Conservation (phyloP, 345 rosid species). For the Punica granatum region DNA sequence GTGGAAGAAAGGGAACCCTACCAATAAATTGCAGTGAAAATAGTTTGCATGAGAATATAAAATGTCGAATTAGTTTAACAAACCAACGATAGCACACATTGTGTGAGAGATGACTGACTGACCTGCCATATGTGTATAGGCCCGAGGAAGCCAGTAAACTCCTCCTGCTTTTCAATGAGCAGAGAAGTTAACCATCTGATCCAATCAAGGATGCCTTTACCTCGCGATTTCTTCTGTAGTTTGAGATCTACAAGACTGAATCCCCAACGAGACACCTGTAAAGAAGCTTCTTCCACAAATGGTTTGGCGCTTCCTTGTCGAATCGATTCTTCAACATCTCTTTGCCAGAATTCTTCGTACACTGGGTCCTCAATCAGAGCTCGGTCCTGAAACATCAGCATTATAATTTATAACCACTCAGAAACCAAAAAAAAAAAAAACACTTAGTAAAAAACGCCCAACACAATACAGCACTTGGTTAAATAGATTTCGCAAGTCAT, state of each 20-base stretch:
- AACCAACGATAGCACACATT: neutral
- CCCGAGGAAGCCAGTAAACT: conserved; percentile 56
- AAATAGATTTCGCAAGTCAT: too few relatives aligned
- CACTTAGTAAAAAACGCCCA: neutral
- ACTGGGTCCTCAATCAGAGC: conserved; percentile 63
- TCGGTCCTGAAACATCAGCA: conserved; percentile 37
- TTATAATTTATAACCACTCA: neutral
- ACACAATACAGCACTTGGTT: neutral
- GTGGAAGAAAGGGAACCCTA: too few relatives aligned
- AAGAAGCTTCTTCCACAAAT: conserved; percentile 53
- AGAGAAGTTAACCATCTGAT: conserved; percentile 32
- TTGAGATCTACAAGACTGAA: conserved; percentile 56
- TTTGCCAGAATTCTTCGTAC: conserved; percentile 66
- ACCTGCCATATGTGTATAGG: conserved; percentile 82
- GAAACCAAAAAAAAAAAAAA: neutral
- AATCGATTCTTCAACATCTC: conserved; percentile 68
- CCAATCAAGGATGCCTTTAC: conserved; percentile 36
- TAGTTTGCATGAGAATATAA: too few relatives aligned
- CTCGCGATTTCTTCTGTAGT: conserved; percentile 38
- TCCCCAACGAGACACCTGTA: conserved; percentile 66
- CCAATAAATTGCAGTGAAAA: too few relatives aligned
- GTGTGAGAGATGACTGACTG: conserved; percentile 3
- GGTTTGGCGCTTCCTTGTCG: conserved; percentile 56
- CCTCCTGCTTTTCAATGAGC: conserved; percentile 27
- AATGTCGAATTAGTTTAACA: too few relatives aligned